Conservation (phyloP, 768 basidiomycete genomes). For the Auriscalpium microsporum region DNA sequence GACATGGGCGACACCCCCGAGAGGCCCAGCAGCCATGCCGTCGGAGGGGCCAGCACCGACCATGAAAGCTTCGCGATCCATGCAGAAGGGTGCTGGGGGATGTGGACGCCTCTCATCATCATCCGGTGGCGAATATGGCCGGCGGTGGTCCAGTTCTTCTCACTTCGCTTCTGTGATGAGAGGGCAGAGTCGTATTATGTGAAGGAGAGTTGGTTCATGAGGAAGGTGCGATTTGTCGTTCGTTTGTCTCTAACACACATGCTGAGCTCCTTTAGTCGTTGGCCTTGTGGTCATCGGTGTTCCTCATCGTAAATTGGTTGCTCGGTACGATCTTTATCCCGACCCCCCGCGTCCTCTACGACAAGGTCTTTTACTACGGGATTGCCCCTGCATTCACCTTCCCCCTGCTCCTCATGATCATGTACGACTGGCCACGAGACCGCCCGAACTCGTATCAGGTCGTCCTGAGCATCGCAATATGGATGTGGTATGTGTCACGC, state of each 20-base stretch:
- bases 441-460: conserved; percentile 51
- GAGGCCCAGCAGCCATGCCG: conserved; percentile 37
- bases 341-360: conserved; percentile 34
- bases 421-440: conserved; percentile 67
- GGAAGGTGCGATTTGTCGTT: conserved; percentile 33
- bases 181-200: conserved; percentile 41
- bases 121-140: conserved; percentile 57
- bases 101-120: conserved; percentile 28
- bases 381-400: conserved; percentile 52
- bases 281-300: conserved; percentile 54
- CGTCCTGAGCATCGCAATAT: conserved; percentile 48
- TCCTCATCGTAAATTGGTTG: conserved; percentile 63
- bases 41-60: conserved; percentile 30
- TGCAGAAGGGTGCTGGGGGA: conserved; percentile 29
- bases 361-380: conserved; percentile 60
- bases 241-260: not conserved
- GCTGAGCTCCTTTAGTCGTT: conserved; percentile 28
- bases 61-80: conserved; percentile 27
- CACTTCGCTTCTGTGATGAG: conserved; percentile 51
- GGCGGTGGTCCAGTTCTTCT: conserved; percentile 47
- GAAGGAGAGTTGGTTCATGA: conserved; percentile 67
- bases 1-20: conserved; percentile 42
- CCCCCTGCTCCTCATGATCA: conserved; percentile 54
- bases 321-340: conserved; percentile 47
- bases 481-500: conserved; percentile 46